phyloP scores from a whole-genome alignment of 768 basidiomycete genomes.

The Serendipita sp. region DNA sequence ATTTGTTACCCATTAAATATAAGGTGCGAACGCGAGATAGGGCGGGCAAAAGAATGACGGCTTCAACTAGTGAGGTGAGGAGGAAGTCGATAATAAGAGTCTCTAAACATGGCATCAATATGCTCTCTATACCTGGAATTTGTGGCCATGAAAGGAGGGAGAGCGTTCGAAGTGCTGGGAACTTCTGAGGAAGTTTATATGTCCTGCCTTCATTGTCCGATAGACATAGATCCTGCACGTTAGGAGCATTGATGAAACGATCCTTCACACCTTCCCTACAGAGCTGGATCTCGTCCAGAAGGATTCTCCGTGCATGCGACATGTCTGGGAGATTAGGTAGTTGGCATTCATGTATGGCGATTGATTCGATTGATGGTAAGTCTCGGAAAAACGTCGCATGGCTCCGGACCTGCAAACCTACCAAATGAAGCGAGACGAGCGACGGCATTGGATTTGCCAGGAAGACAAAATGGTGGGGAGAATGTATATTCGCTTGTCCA shows the following conservation, averaged over 20 bases:
- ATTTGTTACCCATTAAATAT: too few species aligned
- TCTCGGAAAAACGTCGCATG: neutral
- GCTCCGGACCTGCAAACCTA: neutral
- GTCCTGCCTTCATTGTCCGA: too few species aligned
- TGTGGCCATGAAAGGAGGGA: too few species aligned
- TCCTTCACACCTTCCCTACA: neutral
- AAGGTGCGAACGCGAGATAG: too few species aligned
- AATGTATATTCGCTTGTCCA: neutral
- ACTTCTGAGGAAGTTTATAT: too few species aligned
- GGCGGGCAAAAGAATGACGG: too few species aligned
- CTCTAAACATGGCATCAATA: too few species aligned
- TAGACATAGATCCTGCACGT: too few species aligned
- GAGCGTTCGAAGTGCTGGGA: too few species aligned
- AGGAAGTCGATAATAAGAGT: too few species aligned
- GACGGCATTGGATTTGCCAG: neutral
- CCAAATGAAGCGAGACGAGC: neutral
- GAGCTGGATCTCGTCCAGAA: neutral
- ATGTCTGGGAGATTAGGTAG: neutral
- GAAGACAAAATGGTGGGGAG: neutral
- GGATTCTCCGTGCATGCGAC: neutral
- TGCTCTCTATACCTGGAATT: too few species aligned
- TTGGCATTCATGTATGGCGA: neutral
- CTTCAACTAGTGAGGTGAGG: too few species aligned
- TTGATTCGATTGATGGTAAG: neutral
- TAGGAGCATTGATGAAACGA: neutral